Evolutionary conservation across 2,329 filamentous ascomycete genomes (phyloP).

Genomic region (Colletotrichum spaethianum): DNA sequence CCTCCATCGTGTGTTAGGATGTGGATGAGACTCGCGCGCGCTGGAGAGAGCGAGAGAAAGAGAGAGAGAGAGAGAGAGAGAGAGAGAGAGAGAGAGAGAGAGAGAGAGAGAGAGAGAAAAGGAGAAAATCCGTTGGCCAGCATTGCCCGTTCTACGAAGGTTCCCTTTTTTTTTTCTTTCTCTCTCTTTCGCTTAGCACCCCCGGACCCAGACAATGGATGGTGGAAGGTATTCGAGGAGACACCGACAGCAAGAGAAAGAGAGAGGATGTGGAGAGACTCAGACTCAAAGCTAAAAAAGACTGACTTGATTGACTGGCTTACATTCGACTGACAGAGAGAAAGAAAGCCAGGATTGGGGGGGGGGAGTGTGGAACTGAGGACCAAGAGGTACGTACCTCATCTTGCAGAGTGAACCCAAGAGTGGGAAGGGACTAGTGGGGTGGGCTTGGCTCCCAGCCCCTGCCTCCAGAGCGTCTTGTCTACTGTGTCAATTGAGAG

Average conservation of each 20-base stretch:
- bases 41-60: too few relatives aligned
- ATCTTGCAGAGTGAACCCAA: conserved; percentile 9
- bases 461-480: conserved; percentile 3
- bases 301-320: background rate
- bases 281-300: background rate
- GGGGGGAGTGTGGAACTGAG: background rate
- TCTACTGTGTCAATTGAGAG: conserved; percentile 7
- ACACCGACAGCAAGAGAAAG: background rate
- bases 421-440: conserved; percentile 5
- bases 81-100: too few relatives aligned
- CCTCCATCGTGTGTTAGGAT: conserved; percentile 15
- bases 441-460: conserved; percentile 26
- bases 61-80: too few relatives aligned
- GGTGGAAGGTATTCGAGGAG: background rate
- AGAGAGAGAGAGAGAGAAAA: too few relatives aligned
- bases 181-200: conserved; percentile 2
- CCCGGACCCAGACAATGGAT: background rate
- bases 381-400: conserved; percentile 5
- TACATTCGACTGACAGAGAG: background rate
- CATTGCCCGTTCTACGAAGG: conserved; percentile 10
- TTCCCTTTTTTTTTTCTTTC: background rate
- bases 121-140: background rate
- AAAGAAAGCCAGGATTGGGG: background rate
- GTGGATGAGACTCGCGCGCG: background rate
- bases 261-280: background rate